Evolutionary conservation across 495 filamentous ascomycete species (phyloP), one percentile per base, ranked within the genome.

Genomic region (Filosporella fistucella): DNA sequence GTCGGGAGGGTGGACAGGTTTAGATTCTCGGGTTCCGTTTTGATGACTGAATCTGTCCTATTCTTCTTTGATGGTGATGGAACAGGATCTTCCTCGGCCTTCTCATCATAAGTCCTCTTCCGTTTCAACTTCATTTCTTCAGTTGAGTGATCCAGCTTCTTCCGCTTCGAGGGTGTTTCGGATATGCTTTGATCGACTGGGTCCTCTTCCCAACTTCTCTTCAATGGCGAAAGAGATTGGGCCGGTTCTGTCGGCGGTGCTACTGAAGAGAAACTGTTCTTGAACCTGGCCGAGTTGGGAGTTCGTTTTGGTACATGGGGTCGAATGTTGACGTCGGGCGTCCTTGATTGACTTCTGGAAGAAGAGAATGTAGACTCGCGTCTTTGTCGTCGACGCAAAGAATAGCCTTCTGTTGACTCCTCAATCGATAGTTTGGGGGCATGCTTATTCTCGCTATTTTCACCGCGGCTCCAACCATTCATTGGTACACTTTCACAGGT

Each of bases 401-500:
- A 54, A 34, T 61, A 58, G 23, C 18, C 29, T 5, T n/a, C n/a
- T n/a, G 29, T 6, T 47, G 25, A 28, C 33, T 46, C 38, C 45
- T 57, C 58, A 25, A 58, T 61, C 6, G 58, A 61, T 3, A 45
- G 28, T 49, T 54, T 58, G 36, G 59, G 59, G 25, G 43, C 22
- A 13, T 26, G 38, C 28, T 51, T 32, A 9, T 14, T 24, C 20
- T 46, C 45, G 6, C 17, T 47, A 20, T 49, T 53, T 16, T 43
- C 57, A n/a, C 57, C 66, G 4, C 61, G 62, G 12, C 49, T 63
- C 94, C 94, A 98, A 7, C 93, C 94, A 65, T 94, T 95, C 22
- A 75, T 69, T 45, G 74, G 68, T 10, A 71, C 67, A n/a, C 72
- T 65, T 66, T 99, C 93, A 58, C 93, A 99, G 0, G 87, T 91